Base-by-base conservation (phyloP, 345 rosid genomes). In the Cardamine resedifolia region DNA sequence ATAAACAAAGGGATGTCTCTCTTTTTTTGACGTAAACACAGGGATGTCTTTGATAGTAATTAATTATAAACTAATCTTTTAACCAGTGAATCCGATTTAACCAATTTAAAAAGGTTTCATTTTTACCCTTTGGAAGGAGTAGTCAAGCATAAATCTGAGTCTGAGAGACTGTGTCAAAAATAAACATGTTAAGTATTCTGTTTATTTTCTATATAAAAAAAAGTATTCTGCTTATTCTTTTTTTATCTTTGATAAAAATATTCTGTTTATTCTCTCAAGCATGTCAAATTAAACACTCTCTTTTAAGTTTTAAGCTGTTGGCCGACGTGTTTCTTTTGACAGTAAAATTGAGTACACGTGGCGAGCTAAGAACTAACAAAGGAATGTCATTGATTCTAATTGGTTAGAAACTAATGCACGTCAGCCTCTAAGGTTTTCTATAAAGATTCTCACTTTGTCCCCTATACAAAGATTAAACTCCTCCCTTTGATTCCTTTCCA, bases 371-470 rank as follows among this genome's bases (percentile, higher is more conserved):
- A 61, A 39, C 23, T 19, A 61, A 51, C 16, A 61, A 14, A 14
- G 3, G 34, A 23, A 61, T 64, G 18, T 6, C 9, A 58, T 4
- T 58, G 44, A 11, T 58, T 31, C 26, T 57, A 20, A 57, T 4
- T 56, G 43, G 62, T 57, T 18, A 34, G 63, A 34, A 58, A 58
- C 44, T 58, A 34, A 34, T 19, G 6, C 64, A 73, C 64, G 70
- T 33, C 62, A 72, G 18, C 39, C 49, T 63, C 36, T 31, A 15
- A 53, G 21, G 34, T 63, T 53, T 16, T 12, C 15, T 30, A 31
- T 64, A 63, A 49, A 19, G 21, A 61, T 6, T 43, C 44, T 72
- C 70, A 8, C n/a, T 20, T 28, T 41, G 45, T 62, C 4, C 61
- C 61, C 31, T 16, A 21, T 39, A 41, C 39, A 34, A 47, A 56